A percentile compares a stretch with the other conserved stretches of the same genome.
Conservation (phyloP, 495 filamentous ascomycete genomes). For the Podospora sp. region DNA sequence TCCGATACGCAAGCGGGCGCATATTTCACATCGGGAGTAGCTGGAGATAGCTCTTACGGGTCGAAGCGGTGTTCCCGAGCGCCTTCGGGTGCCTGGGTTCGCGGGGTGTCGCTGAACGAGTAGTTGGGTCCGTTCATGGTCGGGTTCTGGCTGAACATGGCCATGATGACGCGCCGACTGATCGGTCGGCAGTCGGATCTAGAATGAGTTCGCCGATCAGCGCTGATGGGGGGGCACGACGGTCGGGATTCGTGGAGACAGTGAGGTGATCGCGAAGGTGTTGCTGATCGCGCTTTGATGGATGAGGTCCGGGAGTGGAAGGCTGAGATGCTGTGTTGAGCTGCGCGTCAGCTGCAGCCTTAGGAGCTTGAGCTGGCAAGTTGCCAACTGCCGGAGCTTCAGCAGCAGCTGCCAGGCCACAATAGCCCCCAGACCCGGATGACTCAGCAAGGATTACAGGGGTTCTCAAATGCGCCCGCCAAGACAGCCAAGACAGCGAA, state of each 20-base stretch:
- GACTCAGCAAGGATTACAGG: constrained; percentile 31
- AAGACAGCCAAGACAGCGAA: too few species aligned
- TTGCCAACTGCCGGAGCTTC: constrained; percentile 15
- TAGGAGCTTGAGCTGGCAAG: constrained; percentile 10
- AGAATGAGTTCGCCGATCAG: neutral
- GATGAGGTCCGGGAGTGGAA: constrained; percentile 5
- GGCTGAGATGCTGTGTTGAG: constrained; percentile 6
- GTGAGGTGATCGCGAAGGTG: neutral
- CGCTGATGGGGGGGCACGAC: neutral
- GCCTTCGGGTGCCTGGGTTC: constrained; percentile 45
- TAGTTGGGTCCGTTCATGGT: constrained; percentile 63
- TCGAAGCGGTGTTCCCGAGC: constrained; percentile 82
- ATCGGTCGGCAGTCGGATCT: neutral
- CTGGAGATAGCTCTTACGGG: constrained; percentile 63
- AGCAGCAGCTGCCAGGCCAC: neutral
- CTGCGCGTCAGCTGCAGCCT: constrained; percentile 56
- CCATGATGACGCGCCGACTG: constrained; percentile 33
- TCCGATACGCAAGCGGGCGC: neutral
- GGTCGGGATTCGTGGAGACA: constrained; percentile 15
- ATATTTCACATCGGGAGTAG: neutral
- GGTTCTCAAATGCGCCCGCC: neutral
- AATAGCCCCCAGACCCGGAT: too few species aligned
- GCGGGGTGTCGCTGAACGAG: constrained; percentile 57
- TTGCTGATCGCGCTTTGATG: constrained; percentile 1
- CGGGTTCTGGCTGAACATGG: constrained; percentile 66